Percentiles rank a stretch among this genome's conserved stretches.
Conservation (phyloP, 2,329 filamentous ascomycete species). For the Ceratocystis alfenasii region DNA sequence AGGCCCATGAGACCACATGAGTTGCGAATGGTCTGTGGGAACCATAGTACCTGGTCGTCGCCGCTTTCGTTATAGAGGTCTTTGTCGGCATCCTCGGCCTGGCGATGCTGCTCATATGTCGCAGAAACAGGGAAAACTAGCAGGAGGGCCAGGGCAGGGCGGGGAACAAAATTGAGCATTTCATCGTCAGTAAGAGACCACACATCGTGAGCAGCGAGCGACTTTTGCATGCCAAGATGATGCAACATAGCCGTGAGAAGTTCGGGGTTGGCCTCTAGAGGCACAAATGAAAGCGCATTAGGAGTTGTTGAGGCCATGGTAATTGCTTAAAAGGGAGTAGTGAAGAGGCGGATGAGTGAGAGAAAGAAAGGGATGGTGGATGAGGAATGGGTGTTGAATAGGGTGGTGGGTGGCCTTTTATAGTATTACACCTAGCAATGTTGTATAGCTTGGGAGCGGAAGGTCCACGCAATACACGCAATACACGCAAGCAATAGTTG, state of each 20-base stretch:
- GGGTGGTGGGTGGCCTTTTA: background rate
- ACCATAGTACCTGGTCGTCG: conserved; percentile 71
- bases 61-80: conserved; percentile 57
- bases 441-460: background rate
- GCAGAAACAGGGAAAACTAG: conserved; percentile 81
- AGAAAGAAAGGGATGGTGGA: background rate
- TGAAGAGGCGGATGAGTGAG: background rate
- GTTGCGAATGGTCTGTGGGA: conserved; percentile 86
- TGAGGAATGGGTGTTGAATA: background rate
- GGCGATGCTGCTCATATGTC: conserved; percentile 65
- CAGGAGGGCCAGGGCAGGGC: conserved; percentile 75
- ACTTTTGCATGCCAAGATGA: conserved; percentile 68
- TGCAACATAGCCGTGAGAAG: conserved; percentile 76
- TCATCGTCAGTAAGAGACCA: conserved; percentile 80
- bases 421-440: background rate
- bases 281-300: conserved; percentile 36
- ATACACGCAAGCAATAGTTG: background rate
- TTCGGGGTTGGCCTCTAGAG: conserved; percentile 66
- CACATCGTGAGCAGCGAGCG: conserved; percentile 76
- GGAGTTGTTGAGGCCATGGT: conserved; percentile 15
- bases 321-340: background rate
- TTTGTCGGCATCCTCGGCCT: conserved; percentile 55
- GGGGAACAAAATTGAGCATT: conserved; percentile 74
- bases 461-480: background rate
- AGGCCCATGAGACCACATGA: conserved; percentile 86